These are phyloP conservation scores for Gynandropsis gynandra DNA, from an alignment of 345 rosid species.

Conservation along the genomic window DNA sequence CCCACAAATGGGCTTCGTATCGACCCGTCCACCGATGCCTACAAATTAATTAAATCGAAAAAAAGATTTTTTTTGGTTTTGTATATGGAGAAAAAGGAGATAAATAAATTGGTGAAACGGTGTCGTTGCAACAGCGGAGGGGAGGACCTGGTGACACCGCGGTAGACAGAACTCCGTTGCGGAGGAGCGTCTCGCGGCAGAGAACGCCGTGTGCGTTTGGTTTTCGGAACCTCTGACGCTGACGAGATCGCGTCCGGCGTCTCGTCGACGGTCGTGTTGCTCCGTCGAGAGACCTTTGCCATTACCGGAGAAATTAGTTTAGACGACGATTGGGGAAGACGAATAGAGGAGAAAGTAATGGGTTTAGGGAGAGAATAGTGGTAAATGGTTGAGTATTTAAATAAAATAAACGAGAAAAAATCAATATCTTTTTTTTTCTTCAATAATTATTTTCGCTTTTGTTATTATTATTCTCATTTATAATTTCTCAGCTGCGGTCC, in stretches of 20 bases:
- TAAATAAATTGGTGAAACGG: background rate
- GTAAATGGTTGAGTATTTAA: constrained; percentile 27
- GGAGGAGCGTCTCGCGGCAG: constrained; percentile 86
- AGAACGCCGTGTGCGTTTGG: constrained; percentile 67
- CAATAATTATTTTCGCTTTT: background rate
- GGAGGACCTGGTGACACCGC: constrained; percentile 81
- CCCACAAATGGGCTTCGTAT: constrained; percentile 85
- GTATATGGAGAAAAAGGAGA: background rate
- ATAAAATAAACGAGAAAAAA: background rate
- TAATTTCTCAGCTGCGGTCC: constrained; percentile 15
- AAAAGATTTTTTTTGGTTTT: no score
- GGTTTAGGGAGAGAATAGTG: constrained; percentile 18
- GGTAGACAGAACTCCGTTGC: constrained; percentile 74
- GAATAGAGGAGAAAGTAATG: constrained; percentile 1
- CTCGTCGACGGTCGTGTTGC: constrained; percentile 15
- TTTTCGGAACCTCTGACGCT: constrained; percentile 32
- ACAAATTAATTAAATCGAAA: background rate
- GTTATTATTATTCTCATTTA: background rate
- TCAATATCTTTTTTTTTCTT: background rate
- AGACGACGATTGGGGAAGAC: constrained; percentile 1
- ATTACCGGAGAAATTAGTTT: constrained; percentile 13
- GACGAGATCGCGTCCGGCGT: background rate
- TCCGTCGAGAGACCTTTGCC: constrained; percentile 19
- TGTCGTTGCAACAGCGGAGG: background rate
- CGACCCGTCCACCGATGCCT: constrained; percentile 90